These are phyloP conservation scores for Pestalotiopsis sp. DNA, from an alignment of 2,329 filamentous ascomycete species.

Conservation along the genomic window DNA sequence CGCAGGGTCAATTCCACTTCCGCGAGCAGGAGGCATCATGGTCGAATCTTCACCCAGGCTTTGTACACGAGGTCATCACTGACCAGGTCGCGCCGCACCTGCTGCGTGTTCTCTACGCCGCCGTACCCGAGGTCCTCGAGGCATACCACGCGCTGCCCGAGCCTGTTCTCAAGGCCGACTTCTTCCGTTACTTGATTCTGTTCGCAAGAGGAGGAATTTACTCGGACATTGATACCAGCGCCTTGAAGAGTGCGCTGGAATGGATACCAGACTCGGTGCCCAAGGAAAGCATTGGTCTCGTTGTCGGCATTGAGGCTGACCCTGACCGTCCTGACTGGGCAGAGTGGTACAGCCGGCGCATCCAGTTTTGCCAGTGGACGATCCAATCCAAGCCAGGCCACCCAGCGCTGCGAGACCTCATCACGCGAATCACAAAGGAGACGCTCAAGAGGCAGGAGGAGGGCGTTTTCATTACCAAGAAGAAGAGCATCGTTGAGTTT, in stretches of 20 bases:
- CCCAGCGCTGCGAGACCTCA: constrained; percentile 85
- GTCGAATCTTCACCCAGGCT: constrained; percentile 84
- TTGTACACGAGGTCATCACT: constrained; percentile 96
- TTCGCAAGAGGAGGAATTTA: constrained; percentile 70
- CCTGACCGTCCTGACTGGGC: constrained; percentile 91
- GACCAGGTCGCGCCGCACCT: constrained; percentile 83
- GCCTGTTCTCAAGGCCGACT: constrained; percentile 77
- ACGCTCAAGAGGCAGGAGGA: constrained; percentile 73
- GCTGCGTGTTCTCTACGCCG: constrained; percentile 83
- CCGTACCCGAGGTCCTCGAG: constrained; percentile 76
- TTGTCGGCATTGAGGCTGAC: constrained; percentile 95
- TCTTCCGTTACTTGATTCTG: constrained; percentile 75
- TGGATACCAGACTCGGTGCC: constrained; percentile 86
- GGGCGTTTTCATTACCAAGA: constrained; percentile 50
- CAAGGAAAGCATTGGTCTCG: constrained; percentile 76
- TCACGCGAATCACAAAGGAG: constrained; percentile 82
- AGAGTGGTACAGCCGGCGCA: constrained; percentile 92
- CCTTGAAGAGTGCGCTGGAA: constrained; percentile 78
- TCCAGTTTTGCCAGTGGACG: constrained; percentile 99
- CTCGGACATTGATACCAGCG: constrained; percentile 88
- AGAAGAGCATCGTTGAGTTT: constrained; percentile 86
- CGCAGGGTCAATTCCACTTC: constrained; percentile 77
- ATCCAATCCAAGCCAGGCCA: constrained; percentile 96
- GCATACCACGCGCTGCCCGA: constrained; percentile 75
- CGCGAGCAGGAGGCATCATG: constrained; percentile 86